Conservation (phyloP, 2,329 filamentous ascomycete species). For the Diaporthe sp. region DNA sequence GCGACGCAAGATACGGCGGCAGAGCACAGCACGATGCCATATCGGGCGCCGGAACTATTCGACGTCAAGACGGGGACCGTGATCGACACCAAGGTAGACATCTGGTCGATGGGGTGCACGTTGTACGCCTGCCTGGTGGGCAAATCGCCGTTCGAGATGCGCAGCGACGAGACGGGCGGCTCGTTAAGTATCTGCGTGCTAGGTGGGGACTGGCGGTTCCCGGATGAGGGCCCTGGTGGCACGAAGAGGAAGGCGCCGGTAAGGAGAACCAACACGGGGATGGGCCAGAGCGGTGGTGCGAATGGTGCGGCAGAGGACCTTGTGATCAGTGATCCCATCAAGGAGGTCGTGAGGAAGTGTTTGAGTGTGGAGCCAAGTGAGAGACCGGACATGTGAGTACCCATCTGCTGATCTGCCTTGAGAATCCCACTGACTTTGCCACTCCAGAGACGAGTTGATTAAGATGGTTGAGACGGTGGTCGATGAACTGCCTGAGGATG, state of each 20-base stretch:
- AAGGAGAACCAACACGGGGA: constrained; percentile 47
- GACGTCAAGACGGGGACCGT: constrained; percentile 94
- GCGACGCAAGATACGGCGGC: constrained; percentile 95
- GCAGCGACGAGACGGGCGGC: constrained; percentile 95
- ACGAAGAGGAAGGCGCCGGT: constrained; percentile 58
- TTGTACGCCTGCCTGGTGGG: constrained; percentile 96
- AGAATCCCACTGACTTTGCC: constrained; percentile 14
- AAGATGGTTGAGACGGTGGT: constrained; percentile 82
- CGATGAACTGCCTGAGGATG: constrained; percentile 74
- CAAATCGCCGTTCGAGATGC: constrained; percentile 96
- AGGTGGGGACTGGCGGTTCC: constrained; percentile 96
- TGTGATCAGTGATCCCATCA: constrained; percentile 83
- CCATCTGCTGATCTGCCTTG: neutral
- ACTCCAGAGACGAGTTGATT: constrained; percentile 77
- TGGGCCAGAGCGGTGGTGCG: constrained; percentile 46
- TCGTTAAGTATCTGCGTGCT: constrained; percentile 93
- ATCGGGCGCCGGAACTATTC: constrained; percentile 96
- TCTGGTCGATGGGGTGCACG: constrained; percentile 98
- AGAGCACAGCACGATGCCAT: constrained; percentile 98
- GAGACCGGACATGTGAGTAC: constrained; percentile 78
- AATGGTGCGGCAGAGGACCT: constrained; percentile 58
- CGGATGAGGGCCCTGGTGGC: constrained; percentile 81
- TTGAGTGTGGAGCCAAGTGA: constrained; percentile 89
- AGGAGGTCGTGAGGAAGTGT: constrained; percentile 89
- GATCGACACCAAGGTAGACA: constrained; percentile 96